Conservation (phyloP, 2,329 filamentous ascomycete species). For the Cladobotryum mycophilum region DNA sequence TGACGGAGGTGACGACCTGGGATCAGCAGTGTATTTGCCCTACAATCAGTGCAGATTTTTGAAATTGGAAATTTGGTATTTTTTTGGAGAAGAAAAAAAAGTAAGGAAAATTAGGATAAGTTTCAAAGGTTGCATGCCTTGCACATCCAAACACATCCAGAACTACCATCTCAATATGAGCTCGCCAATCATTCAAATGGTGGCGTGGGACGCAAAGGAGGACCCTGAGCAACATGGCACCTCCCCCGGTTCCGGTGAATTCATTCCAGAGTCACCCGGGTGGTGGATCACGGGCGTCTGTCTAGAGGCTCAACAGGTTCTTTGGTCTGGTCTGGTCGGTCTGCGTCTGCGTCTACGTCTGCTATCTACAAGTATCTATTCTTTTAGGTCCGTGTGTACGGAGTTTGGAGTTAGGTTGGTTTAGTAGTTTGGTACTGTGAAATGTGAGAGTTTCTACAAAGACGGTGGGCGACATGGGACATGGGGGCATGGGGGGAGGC, state of each 20-base stretch:
- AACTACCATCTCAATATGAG: neutral
- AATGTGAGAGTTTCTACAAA: neutral
- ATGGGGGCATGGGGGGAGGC: neutral
- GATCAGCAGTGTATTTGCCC: conserved; percentile 4
- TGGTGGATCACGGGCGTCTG: neutral
- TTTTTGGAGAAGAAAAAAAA: no score
- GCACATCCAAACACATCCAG: conserved; percentile 1
- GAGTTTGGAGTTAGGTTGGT: no score
- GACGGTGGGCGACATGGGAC: neutral
- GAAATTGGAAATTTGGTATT: no score
- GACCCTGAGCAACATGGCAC: conserved; percentile 7
- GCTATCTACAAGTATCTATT: no score
- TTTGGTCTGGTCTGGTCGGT: no score
- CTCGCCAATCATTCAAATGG: conserved; percentile 1
- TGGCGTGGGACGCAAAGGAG: conserved; percentile 3
- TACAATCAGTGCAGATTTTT: neutral
- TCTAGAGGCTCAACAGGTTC: neutral
- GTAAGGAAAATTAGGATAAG: no score
- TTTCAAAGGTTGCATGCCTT: neutral
- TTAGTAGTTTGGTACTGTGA: no score
- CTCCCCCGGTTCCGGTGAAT: conserved; percentile 2
- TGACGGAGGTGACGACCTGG: conserved; percentile 9
- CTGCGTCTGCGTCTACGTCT: no score
- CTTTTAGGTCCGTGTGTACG: no score
- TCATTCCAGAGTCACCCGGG: conserved; percentile 1